Evolutionary conservation across 2,329 filamentous ascomycete species (phyloP).

Genomic region (Plectosphaerella sp.): DNA sequence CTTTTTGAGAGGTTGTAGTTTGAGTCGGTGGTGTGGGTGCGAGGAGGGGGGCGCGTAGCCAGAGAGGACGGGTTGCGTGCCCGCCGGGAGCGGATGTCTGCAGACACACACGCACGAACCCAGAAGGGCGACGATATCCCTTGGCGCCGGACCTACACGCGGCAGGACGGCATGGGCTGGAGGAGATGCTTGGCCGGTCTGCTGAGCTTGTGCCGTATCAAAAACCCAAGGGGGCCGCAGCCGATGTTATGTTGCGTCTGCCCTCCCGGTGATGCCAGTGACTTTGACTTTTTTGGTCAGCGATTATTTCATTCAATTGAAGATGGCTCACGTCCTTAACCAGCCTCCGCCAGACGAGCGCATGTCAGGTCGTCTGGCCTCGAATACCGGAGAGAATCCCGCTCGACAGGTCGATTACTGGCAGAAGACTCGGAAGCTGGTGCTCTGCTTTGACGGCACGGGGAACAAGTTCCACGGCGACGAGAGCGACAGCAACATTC

Average conservation of each 20-base stretch:
- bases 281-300: no score
- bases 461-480: slow-evolving; percentile 61
- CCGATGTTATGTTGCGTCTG: not conserved
- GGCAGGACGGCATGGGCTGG: not conserved
- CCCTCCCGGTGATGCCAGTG: not conserved
- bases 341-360: not conserved
- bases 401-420: not conserved
- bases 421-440: slow-evolving; percentile 35
- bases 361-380: not conserved
- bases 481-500: slow-evolving; percentile 60
- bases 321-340: not conserved
- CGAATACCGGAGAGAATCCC: not conserved
- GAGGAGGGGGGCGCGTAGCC: not conserved
- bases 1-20: no score
- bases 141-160: no score
- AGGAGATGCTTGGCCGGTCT: not conserved
- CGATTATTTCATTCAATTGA: not conserved
- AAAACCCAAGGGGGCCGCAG: not conserved
- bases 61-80: not conserved
- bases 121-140: no score
- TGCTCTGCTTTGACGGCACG: slow-evolving; percentile 60
- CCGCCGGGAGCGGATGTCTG: not conserved
- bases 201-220: not conserved
- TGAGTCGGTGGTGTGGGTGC: not conserved
- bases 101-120: no score